Percentiles rank a stretch among this genome's conserved stretches.
phyloP scores from a whole-genome alignment of 176 grass and related monocot genomes.

The Guadua angustifolia region DNA sequence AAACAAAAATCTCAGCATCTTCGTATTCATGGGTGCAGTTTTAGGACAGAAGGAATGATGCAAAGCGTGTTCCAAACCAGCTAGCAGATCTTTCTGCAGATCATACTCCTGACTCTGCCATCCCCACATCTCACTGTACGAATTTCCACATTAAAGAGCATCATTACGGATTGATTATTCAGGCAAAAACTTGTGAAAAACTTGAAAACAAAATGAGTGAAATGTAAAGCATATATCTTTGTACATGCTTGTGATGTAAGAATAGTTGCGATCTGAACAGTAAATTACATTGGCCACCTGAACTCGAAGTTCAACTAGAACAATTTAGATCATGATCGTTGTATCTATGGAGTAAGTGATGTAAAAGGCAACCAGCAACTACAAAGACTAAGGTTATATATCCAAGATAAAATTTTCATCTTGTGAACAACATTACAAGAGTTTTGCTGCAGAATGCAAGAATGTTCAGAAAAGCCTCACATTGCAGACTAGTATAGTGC shows the following conservation, averaged over 20 bases:
- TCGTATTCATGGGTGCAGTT: background rate
- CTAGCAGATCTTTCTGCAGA: slow-evolving; percentile 65
- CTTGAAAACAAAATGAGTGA: background rate
- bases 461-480: slow-evolving; percentile 4
- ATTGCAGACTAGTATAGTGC: background rate
- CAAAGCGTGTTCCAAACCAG: slow-evolving; percentile 51
- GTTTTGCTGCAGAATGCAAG: background rate
- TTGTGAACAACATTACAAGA: background rate
- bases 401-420: background rate
- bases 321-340: background rate
- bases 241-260: background rate
- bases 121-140: slow-evolving; percentile 74
- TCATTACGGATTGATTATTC: background rate
- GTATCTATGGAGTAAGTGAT: background rate
- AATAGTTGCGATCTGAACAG: background rate
- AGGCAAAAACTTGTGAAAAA: background rate
- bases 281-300: background rate
- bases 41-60: slow-evolving; percentile 12
- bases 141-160: slow-evolving; percentile 31
- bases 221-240: background rate
- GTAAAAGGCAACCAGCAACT: background rate
- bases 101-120: slow-evolving; percentile 66
- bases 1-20: slow-evolving; percentile 24
- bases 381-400: background rate
- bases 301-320: background rate